Percentiles rank a stretch among this genome's conserved stretches.
Evolutionary conservation across 805 yeast species (phyloP).

Genomic region (Metschnikowia matae): DNA sequence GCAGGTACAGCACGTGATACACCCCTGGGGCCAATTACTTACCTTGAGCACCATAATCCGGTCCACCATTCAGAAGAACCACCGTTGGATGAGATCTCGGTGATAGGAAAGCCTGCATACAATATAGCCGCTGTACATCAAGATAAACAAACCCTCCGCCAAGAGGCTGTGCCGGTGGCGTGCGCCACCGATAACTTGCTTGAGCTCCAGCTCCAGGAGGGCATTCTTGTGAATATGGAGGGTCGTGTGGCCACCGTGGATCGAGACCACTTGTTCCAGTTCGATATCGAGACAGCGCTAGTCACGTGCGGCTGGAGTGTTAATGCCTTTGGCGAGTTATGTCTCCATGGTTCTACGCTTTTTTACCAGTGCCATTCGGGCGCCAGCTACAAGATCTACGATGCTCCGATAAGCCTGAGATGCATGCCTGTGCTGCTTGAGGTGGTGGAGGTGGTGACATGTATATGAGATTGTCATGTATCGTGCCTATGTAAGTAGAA

Average conservation of each 20-base stretch:
- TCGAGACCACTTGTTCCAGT: conserved; percentile 36
- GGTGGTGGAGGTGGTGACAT: conserved; percentile 29
- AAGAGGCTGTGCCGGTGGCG: conserved; percentile 8
- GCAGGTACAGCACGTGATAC: background rate
- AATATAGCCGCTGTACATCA: background rate
- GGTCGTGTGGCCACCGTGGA: conserved; percentile 38
- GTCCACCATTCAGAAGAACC: background rate
- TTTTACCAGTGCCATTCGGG: conserved; percentile 41
- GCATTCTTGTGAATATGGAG: conserved; percentile 28
- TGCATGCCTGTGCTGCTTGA: conserved; percentile 36
- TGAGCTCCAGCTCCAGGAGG: conserved; percentile 27
- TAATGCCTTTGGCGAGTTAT: conserved; percentile 29
- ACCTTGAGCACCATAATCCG: background rate
- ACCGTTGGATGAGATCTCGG: conserved; percentile 1
- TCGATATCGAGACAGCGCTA: conserved; percentile 22
- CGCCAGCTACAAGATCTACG: conserved; percentile 36
- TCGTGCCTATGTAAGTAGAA: no score
- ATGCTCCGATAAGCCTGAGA: conserved; percentile 28
- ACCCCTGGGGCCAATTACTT: no score
- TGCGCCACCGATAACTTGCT: conserved; percentile 15
- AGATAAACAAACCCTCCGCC: background rate
- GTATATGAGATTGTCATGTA: background rate
- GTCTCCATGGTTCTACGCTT: conserved; percentile 10
- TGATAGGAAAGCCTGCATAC: background rate
- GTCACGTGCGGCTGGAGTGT: conserved; percentile 31